A percentile compares a stretch with the other conserved stretches of the same genome.
These are phyloP conservation scores for Ceratobasidium sp. DNA, from an alignment of 1,284 basidiomycete species.

Conservation along the genomic window DNA sequence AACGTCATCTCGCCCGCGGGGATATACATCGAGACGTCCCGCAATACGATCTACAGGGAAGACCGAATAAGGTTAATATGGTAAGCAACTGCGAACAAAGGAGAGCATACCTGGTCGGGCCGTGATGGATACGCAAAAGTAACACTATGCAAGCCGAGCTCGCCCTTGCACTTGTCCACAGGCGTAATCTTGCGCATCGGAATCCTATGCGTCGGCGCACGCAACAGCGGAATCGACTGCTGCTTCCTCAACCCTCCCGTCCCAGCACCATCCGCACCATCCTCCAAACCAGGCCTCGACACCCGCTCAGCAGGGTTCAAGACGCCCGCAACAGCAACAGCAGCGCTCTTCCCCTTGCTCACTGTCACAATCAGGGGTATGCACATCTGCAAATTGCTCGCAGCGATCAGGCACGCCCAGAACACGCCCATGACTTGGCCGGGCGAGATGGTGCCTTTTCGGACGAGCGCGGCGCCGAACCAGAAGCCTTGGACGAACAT, in stretches of 20 bases:
- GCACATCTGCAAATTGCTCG: slow-evolving; percentile 84
- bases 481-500: slow-evolving; percentile 99
- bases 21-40: slow-evolving; percentile 66
- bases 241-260: neutral
- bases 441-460: slow-evolving; percentile 71
- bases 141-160: slow-evolving; percentile 80
- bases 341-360: slow-evolving; percentile 87
- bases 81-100: slow-evolving; percentile 59
- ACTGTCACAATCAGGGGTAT: slow-evolving; percentile 82
- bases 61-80: neutral
- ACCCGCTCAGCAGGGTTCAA: slow-evolving; percentile 6
- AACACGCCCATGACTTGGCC: slow-evolving; percentile 94
- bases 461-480: slow-evolving; percentile 90
- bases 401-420: slow-evolving; percentile 94
- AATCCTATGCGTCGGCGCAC: slow-evolving; percentile 33
- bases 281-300: neutral
- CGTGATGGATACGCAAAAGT: slow-evolving; percentile 90
- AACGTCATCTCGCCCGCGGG: slow-evolving; percentile 90
- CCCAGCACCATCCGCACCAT: neutral
- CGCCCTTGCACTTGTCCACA: slow-evolving; percentile 70
- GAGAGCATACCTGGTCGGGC: slow-evolving; percentile 63
- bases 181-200: slow-evolving; percentile 45
- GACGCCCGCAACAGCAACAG: slow-evolving; percentile 17
- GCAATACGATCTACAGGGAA: slow-evolving; percentile 59
- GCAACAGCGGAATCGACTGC: slow-evolving; percentile 7